phyloP scores from a whole-genome alignment of 305 asterid species.

The Striga hermonthica region DNA sequence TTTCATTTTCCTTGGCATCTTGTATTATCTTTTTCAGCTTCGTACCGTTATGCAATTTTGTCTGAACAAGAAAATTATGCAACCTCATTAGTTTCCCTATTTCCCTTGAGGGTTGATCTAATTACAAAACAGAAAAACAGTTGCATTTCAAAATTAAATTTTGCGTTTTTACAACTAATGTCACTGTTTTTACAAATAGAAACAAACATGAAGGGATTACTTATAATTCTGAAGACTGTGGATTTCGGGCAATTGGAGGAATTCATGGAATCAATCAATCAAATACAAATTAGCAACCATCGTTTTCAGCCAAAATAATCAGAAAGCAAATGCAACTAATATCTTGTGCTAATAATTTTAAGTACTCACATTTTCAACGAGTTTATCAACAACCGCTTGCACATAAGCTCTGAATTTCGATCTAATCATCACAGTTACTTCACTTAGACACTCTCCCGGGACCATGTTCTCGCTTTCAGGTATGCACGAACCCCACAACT shows the following conservation, averaged over 20 bases:
- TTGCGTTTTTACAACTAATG: no score
- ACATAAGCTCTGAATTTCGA: conserved; percentile 74
- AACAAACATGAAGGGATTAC: not conserved
- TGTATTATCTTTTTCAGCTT: conserved; percentile 81
- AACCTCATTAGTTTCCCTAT: no score
- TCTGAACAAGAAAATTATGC: conserved; percentile 37
- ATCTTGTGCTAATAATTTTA: no score
- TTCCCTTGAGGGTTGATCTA: no score
- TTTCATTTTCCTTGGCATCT: conserved; percentile 63
- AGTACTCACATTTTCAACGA: conserved; percentile 69
- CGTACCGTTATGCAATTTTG: conserved; percentile 71
- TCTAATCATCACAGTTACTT: conserved; percentile 81
- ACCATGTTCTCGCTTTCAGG: conserved; percentile 57
- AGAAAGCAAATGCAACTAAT: not conserved
- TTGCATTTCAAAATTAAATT: no score
- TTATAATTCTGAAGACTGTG: not conserved
- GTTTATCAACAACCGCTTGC: conserved; percentile 78
- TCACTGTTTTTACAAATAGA: no score
- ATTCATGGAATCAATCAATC: not conserved
- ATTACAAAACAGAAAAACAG: conserved; percentile 12
- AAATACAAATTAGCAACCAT: not conserved
- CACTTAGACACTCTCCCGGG: conserved; percentile 79
- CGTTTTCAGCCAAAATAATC: not conserved
- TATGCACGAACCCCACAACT: conserved; percentile 80
- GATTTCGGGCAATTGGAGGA: no score